Base-by-base conservation (phyloP, 2,329 filamentous ascomycete species). In the Talaromyces rugulosus region DNA sequence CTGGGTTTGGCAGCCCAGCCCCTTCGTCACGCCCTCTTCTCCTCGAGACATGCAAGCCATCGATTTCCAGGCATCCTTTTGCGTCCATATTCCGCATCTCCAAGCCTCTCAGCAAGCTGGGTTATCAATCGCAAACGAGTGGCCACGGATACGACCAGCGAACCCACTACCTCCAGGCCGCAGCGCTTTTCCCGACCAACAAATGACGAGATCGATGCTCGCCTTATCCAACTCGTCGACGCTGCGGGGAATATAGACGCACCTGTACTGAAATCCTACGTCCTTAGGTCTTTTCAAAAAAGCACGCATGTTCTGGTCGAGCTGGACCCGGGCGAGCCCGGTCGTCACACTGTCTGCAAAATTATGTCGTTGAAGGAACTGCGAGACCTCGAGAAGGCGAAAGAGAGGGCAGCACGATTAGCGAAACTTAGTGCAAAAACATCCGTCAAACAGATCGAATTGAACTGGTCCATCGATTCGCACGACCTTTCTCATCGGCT, bases 391-490 rank as follows among this genome's bases (percentile, higher is more conserved):
- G 77, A 82, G 60, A 75, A 80, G 60, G 70, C 72, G 23, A 73
- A 74, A 61, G 68, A 71, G 18, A 70, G 71, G 61, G 63, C 69
- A 77, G 68, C 79, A 72, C 66, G 77, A 73, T 59, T 79, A 68
- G 69, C 67, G 70, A 77, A 64, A 72, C 66, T 77, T 73, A 59
- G 78, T 67, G 68, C 68, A 70, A 77, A 64, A 73, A 75, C 66
- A 63, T 73, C 70, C 67, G 72, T 75, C 16, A 97, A 97, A 78
- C 88, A 89, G 71, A 75, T 97, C n/a, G 93, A 97, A 77, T 69
- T 98, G 68, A 94, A 92, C 74, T 98, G 93, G 93, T 87, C 89
- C 36, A 96, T 96, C 70, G 87, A 87, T 64, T 71, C 76, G 12
- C 85, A 94, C 71, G 93, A 97, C 78, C 74, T 96, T 58, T 78